phyloP scores from a whole-genome alignment of 306 rosid species.

The Inga leiocalycina region DNA sequence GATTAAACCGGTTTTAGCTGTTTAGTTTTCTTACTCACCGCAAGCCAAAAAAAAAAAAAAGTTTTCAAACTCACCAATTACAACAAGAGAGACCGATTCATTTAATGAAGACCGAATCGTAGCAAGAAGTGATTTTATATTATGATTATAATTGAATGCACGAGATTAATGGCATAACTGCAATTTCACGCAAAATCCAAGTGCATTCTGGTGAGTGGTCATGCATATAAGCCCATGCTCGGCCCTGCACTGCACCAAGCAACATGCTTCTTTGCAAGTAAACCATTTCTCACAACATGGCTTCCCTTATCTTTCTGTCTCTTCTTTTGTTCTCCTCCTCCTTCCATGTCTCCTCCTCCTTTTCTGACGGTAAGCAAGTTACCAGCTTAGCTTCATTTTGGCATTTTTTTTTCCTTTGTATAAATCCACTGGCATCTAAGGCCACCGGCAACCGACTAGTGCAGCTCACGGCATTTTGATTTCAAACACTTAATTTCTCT shows the following conservation, averaged over 20 bases:
- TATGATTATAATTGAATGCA: neutral
- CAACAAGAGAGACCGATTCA: too few species aligned
- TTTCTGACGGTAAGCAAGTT: slow-evolving; percentile 60
- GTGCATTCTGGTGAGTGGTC: slow-evolving; percentile 42
- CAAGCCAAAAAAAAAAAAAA: too few species aligned
- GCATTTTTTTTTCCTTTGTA: too few species aligned
- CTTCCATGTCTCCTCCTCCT: slow-evolving; percentile 54
- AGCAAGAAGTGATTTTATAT: neutral
- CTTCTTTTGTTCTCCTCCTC: slow-evolving; percentile 62
- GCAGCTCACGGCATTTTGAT: too few species aligned
- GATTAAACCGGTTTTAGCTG: neutral
- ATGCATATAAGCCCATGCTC: slow-evolving; percentile 69
- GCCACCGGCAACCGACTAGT: too few species aligned
- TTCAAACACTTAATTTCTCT: neutral
- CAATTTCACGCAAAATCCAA: slow-evolving; percentile 27
- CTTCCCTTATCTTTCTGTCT: slow-evolving; percentile 41
- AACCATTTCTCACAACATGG: slow-evolving; percentile 36
- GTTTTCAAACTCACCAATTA: too few species aligned
- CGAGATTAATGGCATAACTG: slow-evolving; percentile 46
- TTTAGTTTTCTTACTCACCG: too few species aligned
- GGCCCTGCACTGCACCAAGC: neutral
- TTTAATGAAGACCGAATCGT: neutral
- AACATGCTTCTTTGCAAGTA: slow-evolving; percentile 4
- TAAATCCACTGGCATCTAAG: too few species aligned
- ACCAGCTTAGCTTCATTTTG: too few species aligned